Evolutionary conservation across 768 basidiomycete species (phyloP), one percentile per base, ranked within the genome.

Genomic region (Naganishia vishniacii): DNA sequence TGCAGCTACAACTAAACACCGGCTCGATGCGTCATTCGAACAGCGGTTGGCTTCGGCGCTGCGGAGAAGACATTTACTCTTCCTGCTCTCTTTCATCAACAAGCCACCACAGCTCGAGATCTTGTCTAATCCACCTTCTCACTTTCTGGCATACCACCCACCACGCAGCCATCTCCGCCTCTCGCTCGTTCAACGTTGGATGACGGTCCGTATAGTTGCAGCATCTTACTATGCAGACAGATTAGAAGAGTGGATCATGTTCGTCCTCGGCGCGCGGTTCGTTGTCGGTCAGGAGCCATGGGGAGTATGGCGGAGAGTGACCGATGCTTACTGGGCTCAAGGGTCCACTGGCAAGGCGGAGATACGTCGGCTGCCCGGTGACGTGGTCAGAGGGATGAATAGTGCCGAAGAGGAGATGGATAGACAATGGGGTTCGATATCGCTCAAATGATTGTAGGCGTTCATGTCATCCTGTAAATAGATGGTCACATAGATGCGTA

Each of bases 241-340:
- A 48, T 16, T 48, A 32, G 65, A 66, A 49, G 67, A 61, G 23
- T 61, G 42, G 34, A 61, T 61, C 53, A 67, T 68, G 47, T 31
- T 40, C 7, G 32, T 58, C 23, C 49, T 83, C 0, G 67, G 77
- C 0, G 85, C 83, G 18, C 75, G 83, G 48, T 80, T 83, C 44
- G 82, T 85, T 0, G 67, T 65, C 13, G 84, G 83, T 0, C 71
- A 79, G 26, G 85, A 85, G 70, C 84, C 84, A 6, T 85, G 84
- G 84, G 71, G 68, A 31, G 71, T 76, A 47, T 82, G 84, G 85
- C 73, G 53, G 44, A 51, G 76, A 68, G 58, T 70, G 67, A 29
- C 70, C 69, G 72, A 65, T 28, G n/a, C 31, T 25, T 45, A 70
- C 4, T 75, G 71, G 71, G 70, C 69, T n/a, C n/a, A 26, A 4